A percentile compares a stretch with the other conserved stretches of the same genome.
phyloP scores from a whole-genome alignment of 2,329 filamentous ascomycete species.

The Dothideomycetes sp. region DNA sequence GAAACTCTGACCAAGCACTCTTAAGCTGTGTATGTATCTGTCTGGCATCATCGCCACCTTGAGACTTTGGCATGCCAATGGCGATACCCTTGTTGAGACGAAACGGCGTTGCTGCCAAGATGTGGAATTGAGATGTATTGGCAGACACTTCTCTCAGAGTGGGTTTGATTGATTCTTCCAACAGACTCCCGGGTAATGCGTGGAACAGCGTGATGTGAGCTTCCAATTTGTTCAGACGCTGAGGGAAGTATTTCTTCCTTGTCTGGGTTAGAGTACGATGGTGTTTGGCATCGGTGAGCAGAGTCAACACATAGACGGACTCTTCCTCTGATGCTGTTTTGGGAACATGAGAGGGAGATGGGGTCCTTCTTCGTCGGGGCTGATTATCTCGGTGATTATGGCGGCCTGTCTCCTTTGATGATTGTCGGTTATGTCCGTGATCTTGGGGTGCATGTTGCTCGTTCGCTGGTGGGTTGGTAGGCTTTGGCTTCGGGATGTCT shows the following conservation, averaged over 20 bases:
- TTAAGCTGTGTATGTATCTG: slow-evolving; percentile 29
- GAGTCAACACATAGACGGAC: slow-evolving; percentile 35
- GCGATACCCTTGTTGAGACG: slow-evolving; percentile 34
- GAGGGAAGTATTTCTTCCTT: slow-evolving; percentile 34
- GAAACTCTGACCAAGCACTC: slow-evolving; percentile 28
- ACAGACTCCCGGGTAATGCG: slow-evolving; percentile 33
- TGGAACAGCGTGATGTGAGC: slow-evolving; percentile 40
- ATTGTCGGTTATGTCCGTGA: not conserved
- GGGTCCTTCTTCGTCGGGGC: too few species aligned
- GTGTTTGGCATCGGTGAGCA: slow-evolving; percentile 31
- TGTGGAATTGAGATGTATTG: slow-evolving; percentile 27
- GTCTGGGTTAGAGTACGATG: slow-evolving; percentile 32
- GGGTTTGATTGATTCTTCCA: slow-evolving; percentile 28
- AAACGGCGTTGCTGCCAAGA: slow-evolving; percentile 32
- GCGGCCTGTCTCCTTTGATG: not conserved
- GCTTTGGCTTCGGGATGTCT: slow-evolving; percentile 8
- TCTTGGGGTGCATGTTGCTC: not conserved
- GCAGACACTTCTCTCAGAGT: slow-evolving; percentile 24
- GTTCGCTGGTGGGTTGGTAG: not conserved
- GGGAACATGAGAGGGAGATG: slow-evolving; percentile 22
- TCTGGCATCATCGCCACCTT: slow-evolving; percentile 24
- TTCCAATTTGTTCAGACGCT: slow-evolving; percentile 33
- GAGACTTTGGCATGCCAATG: slow-evolving; percentile 27
- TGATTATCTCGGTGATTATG: too few species aligned
- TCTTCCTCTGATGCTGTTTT: slow-evolving; percentile 26